Evolutionary conservation across 2,329 filamentous ascomycete species (phyloP), one percentile per base, ranked within the genome.

Genomic region (Septoria linicola): DNA sequence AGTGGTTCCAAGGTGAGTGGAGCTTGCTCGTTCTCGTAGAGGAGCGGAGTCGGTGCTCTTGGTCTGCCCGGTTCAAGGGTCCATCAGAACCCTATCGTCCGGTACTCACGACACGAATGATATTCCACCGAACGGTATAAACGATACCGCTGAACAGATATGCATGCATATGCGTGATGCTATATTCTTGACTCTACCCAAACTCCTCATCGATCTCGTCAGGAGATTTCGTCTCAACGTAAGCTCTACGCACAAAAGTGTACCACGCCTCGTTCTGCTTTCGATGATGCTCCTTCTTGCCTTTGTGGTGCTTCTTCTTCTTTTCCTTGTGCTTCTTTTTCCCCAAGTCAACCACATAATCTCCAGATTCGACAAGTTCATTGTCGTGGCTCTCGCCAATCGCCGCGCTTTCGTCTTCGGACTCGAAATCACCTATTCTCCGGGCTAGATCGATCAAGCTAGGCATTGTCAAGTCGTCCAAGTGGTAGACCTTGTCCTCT

Each of bases 391-490:
- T 63, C 32, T 65, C 64, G 16, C 64, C 62, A 17, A 30, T 35
- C 19, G 63, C 49, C 4, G 67, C 63, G 60, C 51, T 52, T 21
- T 49, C 45, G 27, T 58, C 50, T 37, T 63, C 56, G 1, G 71
- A 65, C 50, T 68, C 70, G 41, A 72, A 73, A 45, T 80, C 73
- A 1, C 87, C 88, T 64, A 97, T 95, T 48, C 85, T 79, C 57
- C 85, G 81, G 8, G 93, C 93, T 41, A 97, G 77, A 54, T 87
- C 80, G 37, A 97, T 74, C 66, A 87, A 87, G 66, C 83, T 95
- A 56, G 81, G 79, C 45, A 96, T 87, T 0, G 92, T 97, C 68
- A 99, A 73, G 70, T 97, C 92, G 36, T 81, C 76, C 61, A 96
- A 71, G 54, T 81, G 80, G 67, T 91, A 96, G 1, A 85, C 70